phyloP scores from a whole-genome alignment of 257 asterid genomes.

The Craterostigma plantagineum region DNA sequence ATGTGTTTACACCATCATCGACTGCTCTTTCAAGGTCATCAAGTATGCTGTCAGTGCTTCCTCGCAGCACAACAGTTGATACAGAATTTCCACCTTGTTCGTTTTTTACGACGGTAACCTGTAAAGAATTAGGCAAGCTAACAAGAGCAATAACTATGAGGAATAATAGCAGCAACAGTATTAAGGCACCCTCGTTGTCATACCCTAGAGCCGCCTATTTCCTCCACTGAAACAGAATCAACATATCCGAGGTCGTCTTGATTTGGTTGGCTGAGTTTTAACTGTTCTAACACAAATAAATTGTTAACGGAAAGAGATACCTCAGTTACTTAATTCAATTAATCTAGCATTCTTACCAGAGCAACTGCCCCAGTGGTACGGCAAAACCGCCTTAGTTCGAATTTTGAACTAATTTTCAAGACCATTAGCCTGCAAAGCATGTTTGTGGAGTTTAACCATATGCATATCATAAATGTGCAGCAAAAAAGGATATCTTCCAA shows the following conservation, averaged over 20 bases:
- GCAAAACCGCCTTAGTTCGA: slow-evolving; percentile 88
- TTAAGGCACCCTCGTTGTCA: slow-evolving; percentile 4
- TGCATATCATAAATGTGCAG: slow-evolving; percentile 5
- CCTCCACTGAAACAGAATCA: slow-evolving; percentile 91
- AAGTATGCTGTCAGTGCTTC: slow-evolving; percentile 88
- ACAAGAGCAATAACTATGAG: slow-evolving; percentile 3
- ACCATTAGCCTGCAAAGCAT: slow-evolving; percentile 73
- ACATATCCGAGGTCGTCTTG: slow-evolving; percentile 93
- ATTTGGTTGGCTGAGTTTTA: slow-evolving; percentile 72
- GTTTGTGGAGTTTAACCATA: not conserved
- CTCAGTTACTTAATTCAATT: slow-evolving; percentile 1
- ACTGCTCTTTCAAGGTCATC: slow-evolving; percentile 96
- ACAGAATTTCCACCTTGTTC: slow-evolving; percentile 96
- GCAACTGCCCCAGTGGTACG: slow-evolving; percentile 90
- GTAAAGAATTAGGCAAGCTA: slow-evolving; percentile 9
- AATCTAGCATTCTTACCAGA: slow-evolving; percentile 36
- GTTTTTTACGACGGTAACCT: slow-evolving; percentile 93
- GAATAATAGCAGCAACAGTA: slow-evolving; percentile 7
- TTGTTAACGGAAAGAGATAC: slow-evolving; percentile 11
- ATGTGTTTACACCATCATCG: slow-evolving; percentile 89
- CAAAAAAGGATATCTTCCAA: not conserved
- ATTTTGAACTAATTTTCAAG: slow-evolving; percentile 79
- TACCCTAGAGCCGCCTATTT: slow-evolving; percentile 96
- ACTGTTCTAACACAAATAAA: slow-evolving; percentile 29
- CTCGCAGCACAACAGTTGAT: slow-evolving; percentile 77